These are phyloP conservation scores for Alternaria alternata DNA, from an alignment of 2,329 filamentous ascomycete genomes.

Conservation along the genomic window DNA sequence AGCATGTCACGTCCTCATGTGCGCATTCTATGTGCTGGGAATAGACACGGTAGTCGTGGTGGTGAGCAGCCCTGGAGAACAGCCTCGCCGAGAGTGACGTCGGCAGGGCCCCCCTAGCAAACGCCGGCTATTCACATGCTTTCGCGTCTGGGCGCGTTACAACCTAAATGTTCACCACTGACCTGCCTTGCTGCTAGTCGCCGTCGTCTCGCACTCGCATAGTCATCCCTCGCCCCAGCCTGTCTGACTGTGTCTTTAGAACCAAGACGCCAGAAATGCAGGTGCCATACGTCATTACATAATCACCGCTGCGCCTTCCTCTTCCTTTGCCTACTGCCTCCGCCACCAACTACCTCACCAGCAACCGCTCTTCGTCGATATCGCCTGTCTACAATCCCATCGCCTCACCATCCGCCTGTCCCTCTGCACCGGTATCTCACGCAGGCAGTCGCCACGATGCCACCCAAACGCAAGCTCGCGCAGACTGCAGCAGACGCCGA, in stretches of 20 bases:
- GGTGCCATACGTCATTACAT: conserved; percentile 21
- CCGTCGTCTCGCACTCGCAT: neutral
- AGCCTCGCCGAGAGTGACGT: conserved; percentile 29
- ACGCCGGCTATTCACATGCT: conserved; percentile 32
- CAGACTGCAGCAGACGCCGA: conserved; percentile 41
- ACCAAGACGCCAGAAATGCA: neutral
- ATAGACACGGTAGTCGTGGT: conserved; percentile 2
- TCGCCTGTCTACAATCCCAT: neutral
- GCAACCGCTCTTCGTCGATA: neutral
- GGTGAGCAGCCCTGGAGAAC: neutral
- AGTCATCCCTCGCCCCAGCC: neutral
- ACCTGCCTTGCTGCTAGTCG: neutral
- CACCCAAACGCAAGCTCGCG: conserved; percentile 57
- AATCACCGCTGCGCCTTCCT: conserved; percentile 7
- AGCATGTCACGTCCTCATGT: conserved; percentile 43
- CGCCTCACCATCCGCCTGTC: conserved; percentile 2
- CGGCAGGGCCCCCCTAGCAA: conserved; percentile 17
- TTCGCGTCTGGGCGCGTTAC: conserved; percentile 19
- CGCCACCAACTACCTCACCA: neutral
- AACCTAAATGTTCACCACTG: neutral
- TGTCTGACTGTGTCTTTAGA: neutral
- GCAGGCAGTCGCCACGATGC: conserved; percentile 40
- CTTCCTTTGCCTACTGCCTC: neutral
- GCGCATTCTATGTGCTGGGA: conserved; percentile 24
- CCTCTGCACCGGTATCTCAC: neutral